Conservation (phyloP, 768 basidiomycete species). For the Tremella yokohamensis region DNA sequence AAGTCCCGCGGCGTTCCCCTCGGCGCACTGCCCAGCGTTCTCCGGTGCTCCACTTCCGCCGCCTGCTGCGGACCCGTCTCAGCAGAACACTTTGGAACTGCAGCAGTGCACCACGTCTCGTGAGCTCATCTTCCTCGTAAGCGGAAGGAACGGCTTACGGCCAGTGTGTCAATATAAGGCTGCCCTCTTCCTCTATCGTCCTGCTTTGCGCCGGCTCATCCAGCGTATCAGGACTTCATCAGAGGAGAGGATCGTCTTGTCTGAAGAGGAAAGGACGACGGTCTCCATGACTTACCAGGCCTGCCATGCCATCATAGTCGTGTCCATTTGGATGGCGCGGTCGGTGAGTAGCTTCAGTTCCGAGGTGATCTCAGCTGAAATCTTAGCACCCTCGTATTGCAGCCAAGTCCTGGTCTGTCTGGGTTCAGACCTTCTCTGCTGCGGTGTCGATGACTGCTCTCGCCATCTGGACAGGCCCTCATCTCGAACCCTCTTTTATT, state of each 20-base stretch:
- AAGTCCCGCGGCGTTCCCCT: constrained; percentile 12
- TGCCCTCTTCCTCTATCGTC: constrained; percentile 41
- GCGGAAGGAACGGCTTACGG: background rate
- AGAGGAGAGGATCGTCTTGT: constrained; percentile 13
- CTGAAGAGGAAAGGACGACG: constrained; percentile 25
- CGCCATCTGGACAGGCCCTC: constrained; percentile 44
- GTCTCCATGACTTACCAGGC: constrained; percentile 34
- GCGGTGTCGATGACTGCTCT: constrained; percentile 43
- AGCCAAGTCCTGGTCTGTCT: constrained; percentile 37
- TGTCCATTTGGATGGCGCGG: constrained; percentile 31
- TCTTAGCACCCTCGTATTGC: constrained; percentile 31
- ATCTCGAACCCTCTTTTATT: constrained; percentile 32
- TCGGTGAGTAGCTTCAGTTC: constrained; percentile 14
- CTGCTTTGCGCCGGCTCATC: constrained; percentile 36
- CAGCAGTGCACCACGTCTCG: constrained; percentile 23
- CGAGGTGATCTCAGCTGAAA: background rate
- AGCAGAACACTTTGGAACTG: constrained; percentile 19
- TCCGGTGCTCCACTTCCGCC: constrained; percentile 23
- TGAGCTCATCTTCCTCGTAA: constrained; percentile 11
- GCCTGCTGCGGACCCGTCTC: constrained; percentile 12
- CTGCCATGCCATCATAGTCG: constrained; percentile 35
- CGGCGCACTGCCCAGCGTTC: constrained; percentile 34
- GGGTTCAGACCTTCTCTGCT: constrained; percentile 46
- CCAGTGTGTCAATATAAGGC: constrained; percentile 45
- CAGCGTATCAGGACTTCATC: constrained; percentile 19